Evolutionary conservation across 2,329 filamentous ascomycete species (phyloP).

Genomic region (Grosmannia clavigera): DNA sequence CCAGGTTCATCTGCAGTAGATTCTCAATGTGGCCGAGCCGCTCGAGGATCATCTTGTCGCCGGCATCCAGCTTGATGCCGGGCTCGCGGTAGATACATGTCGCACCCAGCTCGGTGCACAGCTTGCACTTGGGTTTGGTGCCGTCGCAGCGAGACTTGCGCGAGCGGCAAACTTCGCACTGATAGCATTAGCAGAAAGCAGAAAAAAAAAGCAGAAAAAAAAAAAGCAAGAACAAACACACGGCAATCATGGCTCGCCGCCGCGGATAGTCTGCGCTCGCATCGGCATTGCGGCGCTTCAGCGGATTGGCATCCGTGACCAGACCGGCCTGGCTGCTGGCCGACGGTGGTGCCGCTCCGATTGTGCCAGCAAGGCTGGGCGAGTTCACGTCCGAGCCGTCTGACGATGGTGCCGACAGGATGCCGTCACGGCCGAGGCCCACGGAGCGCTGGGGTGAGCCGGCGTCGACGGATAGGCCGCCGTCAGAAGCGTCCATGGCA

Average conservation of each 20-base stretch:
- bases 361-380: not conserved
- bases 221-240: constrained; percentile 24
- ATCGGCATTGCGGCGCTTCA: constrained; percentile 51
- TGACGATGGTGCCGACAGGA: not conserved
- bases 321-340: constrained; percentile 25
- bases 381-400: not conserved
- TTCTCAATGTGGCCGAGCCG: constrained; percentile 66
- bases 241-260: constrained; percentile 52
- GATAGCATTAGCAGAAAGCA: constrained; percentile 8
- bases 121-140: constrained; percentile 69
- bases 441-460: not conserved
- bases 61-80: constrained; percentile 75
- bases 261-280: constrained; percentile 51
- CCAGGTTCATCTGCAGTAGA: constrained; percentile 59
- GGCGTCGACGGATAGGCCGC: not conserved
- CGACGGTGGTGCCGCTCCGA: not conserved
- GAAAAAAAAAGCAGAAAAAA: constrained; percentile 3
- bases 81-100: constrained; percentile 79
- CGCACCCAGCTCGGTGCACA: constrained; percentile 69
- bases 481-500: not conserved
- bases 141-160: constrained; percentile 72
- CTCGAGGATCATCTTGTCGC: constrained; percentile 76
- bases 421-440: not conserved
- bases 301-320: constrained; percentile 29
- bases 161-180: constrained; percentile 74